phyloP scores from a whole-genome alignment of 1,284 basidiomycete genomes.

The Mycena citricolor region DNA sequence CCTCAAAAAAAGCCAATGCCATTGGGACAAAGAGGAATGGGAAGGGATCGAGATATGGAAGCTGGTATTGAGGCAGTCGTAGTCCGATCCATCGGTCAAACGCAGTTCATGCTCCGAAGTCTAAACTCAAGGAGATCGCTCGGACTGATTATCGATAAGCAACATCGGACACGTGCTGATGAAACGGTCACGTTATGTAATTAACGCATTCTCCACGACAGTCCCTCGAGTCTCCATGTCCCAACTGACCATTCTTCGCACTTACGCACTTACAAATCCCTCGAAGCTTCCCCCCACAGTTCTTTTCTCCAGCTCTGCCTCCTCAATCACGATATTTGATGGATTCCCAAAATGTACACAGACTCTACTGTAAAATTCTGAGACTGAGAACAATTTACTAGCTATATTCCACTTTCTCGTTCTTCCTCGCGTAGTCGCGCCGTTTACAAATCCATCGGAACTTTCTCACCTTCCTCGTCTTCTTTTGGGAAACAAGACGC shows the following conservation, averaged over 20 bases:
- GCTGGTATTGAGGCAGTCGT: conserved; percentile 30
- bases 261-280: conserved; percentile 61
- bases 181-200: too few relatives aligned
- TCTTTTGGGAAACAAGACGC: conserved; percentile 52
- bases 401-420: conserved; percentile 78
- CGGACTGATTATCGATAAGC: too few relatives aligned
- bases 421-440: conserved; percentile 56
- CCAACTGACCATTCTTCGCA: conserved; percentile 54
- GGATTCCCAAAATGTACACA: conserved; percentile 72
- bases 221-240: too few relatives aligned
- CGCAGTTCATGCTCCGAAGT: too few relatives aligned
- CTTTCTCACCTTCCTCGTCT: conserved; percentile 62
- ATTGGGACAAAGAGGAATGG: conserved; percentile 72
- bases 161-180: too few relatives aligned
- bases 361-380: background rate
- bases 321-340: conserved; percentile 79
- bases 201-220: too few relatives aligned
- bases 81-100: too few relatives aligned
- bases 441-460: conserved; percentile 37
- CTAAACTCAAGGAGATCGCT: too few relatives aligned
- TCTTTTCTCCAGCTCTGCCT: conserved; percentile 59
- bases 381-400: conserved; percentile 2
- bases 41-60: conserved; percentile 77
- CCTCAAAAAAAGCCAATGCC: conserved; percentile 54
- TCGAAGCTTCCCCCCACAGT: conserved; percentile 56